These are phyloP conservation scores for Monosporozyma unispora DNA, from an alignment of 805 yeast species.

Conservation along the genomic window DNA sequence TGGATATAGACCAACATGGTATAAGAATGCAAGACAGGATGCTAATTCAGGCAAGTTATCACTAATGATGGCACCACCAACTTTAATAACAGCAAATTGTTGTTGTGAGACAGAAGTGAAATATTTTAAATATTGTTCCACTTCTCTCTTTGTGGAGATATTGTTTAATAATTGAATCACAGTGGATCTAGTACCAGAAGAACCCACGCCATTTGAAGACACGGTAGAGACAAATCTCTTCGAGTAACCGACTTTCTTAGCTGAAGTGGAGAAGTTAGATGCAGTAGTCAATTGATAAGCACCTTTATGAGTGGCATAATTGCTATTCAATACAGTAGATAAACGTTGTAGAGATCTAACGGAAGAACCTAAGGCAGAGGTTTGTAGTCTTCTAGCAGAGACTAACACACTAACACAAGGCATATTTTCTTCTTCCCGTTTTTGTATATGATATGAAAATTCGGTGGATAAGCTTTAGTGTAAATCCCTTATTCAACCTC, in stretches of 20 bases:
- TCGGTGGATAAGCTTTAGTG: not conserved
- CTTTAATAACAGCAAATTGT: constrained; percentile 96
- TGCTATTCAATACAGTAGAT: constrained; percentile 12
- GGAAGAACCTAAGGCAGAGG: constrained; percentile 5
- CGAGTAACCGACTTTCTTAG: constrained; percentile 23
- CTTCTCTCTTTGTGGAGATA: constrained; percentile 95
- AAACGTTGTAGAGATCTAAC: constrained; percentile 9
- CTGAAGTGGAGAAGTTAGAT: constrained; percentile 2
- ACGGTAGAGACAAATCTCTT: constrained; percentile 6
- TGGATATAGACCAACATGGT: constrained; percentile 96
- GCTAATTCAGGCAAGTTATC: constrained; percentile 90
- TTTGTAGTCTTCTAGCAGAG: constrained; percentile 21
- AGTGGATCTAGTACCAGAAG: constrained; percentile 67
- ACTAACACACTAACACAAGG: constrained; percentile 23
- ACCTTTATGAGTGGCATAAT: constrained; percentile 7
- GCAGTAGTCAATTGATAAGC: constrained; percentile 4
- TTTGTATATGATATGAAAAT: not conserved
- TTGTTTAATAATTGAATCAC: constrained; percentile 91
- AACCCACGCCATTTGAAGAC: constrained; percentile 19
- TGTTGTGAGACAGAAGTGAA: constrained; percentile 94
- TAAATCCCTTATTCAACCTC: not conserved
- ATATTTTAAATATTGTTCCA: constrained; percentile 92
- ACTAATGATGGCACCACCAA: constrained; percentile 98
- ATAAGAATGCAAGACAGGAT: constrained; percentile 87
- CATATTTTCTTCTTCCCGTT: constrained; percentile 7